Base-by-base conservation (phyloP, 352 stramenopile genomes). In the Phytophthora pistaciae region DNA sequence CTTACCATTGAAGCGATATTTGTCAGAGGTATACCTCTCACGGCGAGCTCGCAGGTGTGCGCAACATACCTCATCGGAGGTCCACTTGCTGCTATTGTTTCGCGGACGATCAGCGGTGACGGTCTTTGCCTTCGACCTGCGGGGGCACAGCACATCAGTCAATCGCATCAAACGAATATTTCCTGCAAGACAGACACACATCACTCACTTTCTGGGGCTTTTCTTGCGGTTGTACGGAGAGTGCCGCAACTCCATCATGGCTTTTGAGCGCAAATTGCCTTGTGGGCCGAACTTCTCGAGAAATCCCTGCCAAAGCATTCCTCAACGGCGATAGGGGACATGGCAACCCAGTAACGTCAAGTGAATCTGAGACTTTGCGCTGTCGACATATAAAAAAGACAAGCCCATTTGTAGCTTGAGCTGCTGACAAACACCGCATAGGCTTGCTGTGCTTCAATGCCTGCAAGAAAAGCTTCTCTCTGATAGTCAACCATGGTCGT, bases 61-160 rank as follows among this genome's bases (percentile, higher is more conserved):
- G 0, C 33, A 23, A 25, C 53, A 49, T 64, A 90, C 82, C 75
- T 90, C 79, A 56, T 90, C 75, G 18, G 68, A 31, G 23, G 75
- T 81, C 82, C 82, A 90, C 31, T 49, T 58, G 21, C 64, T 58
- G 21, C 62, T 56, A 42, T 42, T 56, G 33, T 18, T 42, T 13
- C 20, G 68, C 8, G 23, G 42, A n/a, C 20, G 33, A 56, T 46
- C 25, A 27, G 5, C 21, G 10, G 10, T 36, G 9, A 11, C 36
- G n/a, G 25, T 20, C 38, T 42, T 52, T 53, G 44, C 33, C 62
- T 73, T 78, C n/a, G 59, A 46, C 18, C 70, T 82, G 60, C 33
- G 46, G 18, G 21, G 59, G 21, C 16, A 60, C 23, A 59, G 2
- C 27, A 14, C 14, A 18, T 33, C 59, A 65, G 56, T 59, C 46